Conservation (phyloP, 257 asterid genomes). For the Fraxinus americana region DNA sequence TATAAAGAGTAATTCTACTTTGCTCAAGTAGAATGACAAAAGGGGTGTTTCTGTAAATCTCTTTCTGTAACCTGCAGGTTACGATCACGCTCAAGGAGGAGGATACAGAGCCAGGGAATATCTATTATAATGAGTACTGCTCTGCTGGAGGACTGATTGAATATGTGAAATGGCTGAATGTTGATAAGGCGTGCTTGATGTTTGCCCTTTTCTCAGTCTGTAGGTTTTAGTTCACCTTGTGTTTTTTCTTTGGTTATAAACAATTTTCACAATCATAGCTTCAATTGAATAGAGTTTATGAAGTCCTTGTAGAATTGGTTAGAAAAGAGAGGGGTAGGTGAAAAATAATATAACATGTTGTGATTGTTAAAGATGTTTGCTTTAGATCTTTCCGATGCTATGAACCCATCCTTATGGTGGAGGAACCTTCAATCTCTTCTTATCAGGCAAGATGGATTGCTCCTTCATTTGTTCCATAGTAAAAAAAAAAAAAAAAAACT, state of each 20-base stretch:
- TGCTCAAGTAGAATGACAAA: too few species aligned
- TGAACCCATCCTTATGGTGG: too few species aligned
- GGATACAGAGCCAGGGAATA: conserved; percentile 12
- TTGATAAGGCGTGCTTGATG: conserved; percentile 71
- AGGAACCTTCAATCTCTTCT: neutral
- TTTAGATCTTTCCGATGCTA: too few species aligned
- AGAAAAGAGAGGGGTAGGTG: too few species aligned
- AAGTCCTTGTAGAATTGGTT: too few species aligned
- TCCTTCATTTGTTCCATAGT: neutral
- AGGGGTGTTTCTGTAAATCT: too few species aligned
- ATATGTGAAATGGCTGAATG: conserved; percentile 89
- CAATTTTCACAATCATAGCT: too few species aligned
- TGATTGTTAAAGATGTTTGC: too few species aligned
- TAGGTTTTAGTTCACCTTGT: neutral
- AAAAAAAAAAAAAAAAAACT: too few species aligned
- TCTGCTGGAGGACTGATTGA: conserved; percentile 95
- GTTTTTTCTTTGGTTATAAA: neutral
- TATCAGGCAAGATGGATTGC: neutral
- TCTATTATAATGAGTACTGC: conserved; percentile 53
- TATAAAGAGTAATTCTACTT: too few species aligned
- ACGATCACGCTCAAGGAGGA: conserved; percentile 72
- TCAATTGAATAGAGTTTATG: too few species aligned
- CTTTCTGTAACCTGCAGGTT: conserved; percentile 57
- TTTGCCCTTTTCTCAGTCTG: conserved; percentile 17
- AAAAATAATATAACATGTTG: too few species aligned